A percentile compares a stretch with the other conserved stretches of the same genome.
phyloP scores from a whole-genome alignment of 768 basidiomycete species.

The Daedaleopsis sinensis region DNA sequence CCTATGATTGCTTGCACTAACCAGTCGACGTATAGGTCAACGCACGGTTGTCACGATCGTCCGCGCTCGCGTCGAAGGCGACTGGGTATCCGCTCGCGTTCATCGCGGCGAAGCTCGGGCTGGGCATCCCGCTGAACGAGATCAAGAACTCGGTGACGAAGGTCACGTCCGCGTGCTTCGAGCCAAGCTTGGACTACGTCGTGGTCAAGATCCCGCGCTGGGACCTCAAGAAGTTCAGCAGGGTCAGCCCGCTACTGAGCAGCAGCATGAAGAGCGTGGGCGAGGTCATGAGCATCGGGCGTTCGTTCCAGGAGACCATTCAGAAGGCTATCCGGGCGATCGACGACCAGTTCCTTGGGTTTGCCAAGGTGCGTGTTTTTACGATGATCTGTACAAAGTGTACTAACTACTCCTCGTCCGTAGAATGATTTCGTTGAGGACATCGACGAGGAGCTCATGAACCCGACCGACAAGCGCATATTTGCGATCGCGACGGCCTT shows the following conservation, averaged over 20 bases:
- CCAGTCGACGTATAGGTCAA: conserved; percentile 58
- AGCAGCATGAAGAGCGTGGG: conserved; percentile 99
- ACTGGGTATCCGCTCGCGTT: conserved; percentile 98
- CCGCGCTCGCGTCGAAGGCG: conserved; percentile 96
- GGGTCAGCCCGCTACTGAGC: conserved; percentile 88
- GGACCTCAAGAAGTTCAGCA: conserved; percentile 98
- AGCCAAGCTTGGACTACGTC: conserved; percentile 95
- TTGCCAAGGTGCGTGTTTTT: conserved; percentile 63
- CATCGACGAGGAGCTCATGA: conserved; percentile 89
- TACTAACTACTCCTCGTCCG: neutral
- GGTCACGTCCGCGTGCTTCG: conserved; percentile 96
- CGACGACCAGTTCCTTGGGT: conserved; percentile 93
- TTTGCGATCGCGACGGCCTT: conserved; percentile 96
- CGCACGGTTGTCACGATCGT: conserved; percentile 97
- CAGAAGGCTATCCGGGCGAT: conserved; percentile 98
- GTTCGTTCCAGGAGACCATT: conserved; percentile 98
- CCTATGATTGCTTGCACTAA: neutral
- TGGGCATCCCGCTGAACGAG: conserved; percentile 96
- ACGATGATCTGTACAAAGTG: neutral
- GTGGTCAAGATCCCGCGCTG: conserved; percentile 99
- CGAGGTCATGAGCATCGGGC: conserved; percentile 98
- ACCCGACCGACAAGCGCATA: conserved; percentile 96
- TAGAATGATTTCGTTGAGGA: conserved; percentile 88
- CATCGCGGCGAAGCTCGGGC: conserved; percentile 97
- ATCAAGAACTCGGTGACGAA: conserved; percentile 98